These are phyloP conservation scores for Onygenales sp. DNA, from an alignment of 2,329 filamentous ascomycete species.

Conservation along the genomic window DNA sequence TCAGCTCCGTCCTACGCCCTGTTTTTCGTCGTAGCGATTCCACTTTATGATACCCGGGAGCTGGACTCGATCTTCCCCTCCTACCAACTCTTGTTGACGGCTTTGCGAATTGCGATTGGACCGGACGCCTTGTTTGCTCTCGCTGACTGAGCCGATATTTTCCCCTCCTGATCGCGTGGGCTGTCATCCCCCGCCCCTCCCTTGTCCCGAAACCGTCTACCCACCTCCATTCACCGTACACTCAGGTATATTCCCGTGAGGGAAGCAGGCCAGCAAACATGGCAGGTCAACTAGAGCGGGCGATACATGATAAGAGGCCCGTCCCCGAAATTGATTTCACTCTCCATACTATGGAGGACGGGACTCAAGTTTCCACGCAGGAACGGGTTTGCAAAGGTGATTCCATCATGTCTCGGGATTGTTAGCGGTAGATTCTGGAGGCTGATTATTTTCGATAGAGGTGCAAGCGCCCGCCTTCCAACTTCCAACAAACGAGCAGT, in stretches of 20 bases:
- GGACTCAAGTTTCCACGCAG: constrained; percentile 83
- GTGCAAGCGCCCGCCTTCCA: constrained; percentile 94
- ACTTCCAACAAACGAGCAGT: constrained; percentile 86
- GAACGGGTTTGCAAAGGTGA: constrained; percentile 97
- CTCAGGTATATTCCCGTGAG: not conserved
- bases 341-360: constrained; percentile 97
- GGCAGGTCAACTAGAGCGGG: constrained; percentile 59
- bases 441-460: constrained; percentile 46
- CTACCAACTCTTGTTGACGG: not conserved
- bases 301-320: constrained; percentile 89
- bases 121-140: not conserved
- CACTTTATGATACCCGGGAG: constrained; percentile 1
- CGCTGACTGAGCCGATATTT: not conserved
- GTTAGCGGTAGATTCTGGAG: not conserved
- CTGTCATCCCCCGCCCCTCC: not conserved
- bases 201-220: not conserved
- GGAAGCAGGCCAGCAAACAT: constrained; percentile 20
- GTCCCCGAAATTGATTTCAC: constrained; percentile 98
- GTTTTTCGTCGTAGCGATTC: not conserved
- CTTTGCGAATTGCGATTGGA: not conserved
- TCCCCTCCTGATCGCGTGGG: not conserved
- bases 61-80: not conserved
- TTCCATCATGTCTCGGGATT: not conserved
- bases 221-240: not conserved
- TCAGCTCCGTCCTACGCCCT: not conserved